These are phyloP conservation scores for Penicillium sp. DNA, from an alignment of 2,329 filamentous ascomycete genomes.

Conservation along the genomic window DNA sequence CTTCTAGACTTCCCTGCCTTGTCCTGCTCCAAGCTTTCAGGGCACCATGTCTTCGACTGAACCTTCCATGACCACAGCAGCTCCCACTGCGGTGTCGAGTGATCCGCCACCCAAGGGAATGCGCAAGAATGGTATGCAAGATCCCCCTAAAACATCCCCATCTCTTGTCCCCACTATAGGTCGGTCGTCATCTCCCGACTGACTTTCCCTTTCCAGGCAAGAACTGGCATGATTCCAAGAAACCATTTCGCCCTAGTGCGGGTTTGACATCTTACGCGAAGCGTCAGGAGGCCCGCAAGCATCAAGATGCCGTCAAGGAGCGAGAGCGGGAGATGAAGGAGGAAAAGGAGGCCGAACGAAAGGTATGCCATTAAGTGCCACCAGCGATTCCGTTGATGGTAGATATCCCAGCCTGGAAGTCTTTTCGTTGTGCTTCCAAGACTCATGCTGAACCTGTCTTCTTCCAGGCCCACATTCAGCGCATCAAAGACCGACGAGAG, in stretches of 20 bases:
- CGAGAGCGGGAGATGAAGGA: conserved; percentile 94
- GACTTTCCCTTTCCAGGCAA: conserved; percentile 59
- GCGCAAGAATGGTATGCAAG: conserved; percentile 69
- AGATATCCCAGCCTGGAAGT: too few species aligned
- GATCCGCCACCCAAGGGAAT: conserved; percentile 52
- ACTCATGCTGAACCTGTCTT: conserved; percentile 4
- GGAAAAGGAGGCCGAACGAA: conserved; percentile 82
- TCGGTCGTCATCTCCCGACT: conserved; percentile 12
- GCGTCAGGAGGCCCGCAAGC: conserved; percentile 63
- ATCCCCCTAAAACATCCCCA: conserved; percentile 2
- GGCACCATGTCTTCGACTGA: conserved; percentile 7
- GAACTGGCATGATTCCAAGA: conserved; percentile 82
- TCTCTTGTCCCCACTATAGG: conserved; percentile 5
- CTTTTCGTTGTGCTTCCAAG: background rate
- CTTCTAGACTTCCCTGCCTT: background rate
- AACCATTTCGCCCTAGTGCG: conserved; percentile 74
- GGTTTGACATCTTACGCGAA: conserved; percentile 75
- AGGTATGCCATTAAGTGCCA: too few species aligned
- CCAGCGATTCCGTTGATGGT: too few species aligned
- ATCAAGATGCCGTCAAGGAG: conserved; percentile 72
- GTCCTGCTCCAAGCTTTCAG: background rate
- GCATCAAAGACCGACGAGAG: conserved; percentile 75
- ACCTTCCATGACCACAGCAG: conserved; percentile 1
- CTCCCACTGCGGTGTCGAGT: background rate
- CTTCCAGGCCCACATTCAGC: conserved; percentile 66